A percentile compares a stretch with the other conserved stretches of the same genome.
These are phyloP conservation scores for Nannochloropsis salina DNA, from an alignment of 108 stramenopile species.

Conservation along the genomic window DNA sequence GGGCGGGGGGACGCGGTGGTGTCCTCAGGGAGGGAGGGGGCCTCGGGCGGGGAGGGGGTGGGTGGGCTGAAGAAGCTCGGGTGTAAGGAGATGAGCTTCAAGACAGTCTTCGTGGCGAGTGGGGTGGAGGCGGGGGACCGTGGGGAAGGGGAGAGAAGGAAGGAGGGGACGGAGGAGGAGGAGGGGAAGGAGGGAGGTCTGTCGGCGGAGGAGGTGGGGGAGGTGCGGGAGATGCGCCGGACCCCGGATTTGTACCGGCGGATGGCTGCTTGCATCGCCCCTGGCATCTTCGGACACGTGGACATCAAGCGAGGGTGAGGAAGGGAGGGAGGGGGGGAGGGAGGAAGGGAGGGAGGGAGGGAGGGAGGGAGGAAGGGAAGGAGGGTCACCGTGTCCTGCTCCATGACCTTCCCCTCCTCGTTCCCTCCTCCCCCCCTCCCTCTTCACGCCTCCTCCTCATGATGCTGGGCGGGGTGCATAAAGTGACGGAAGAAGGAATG, in stretches of 20 bases:
- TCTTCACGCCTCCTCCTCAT: slow-evolving; percentile 66
- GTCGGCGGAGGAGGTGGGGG: slow-evolving; percentile 72
- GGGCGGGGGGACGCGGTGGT: slow-evolving; percentile 27
- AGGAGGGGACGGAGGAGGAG: slow-evolving; percentile 52
- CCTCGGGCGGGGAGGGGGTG: slow-evolving; percentile 60
- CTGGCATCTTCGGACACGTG: slow-evolving; percentile 88
- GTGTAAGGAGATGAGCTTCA: slow-evolving; percentile 89
- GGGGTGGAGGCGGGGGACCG: slow-evolving; percentile 60
- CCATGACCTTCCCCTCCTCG: background rate
- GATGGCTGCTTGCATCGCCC: slow-evolving; percentile 72
- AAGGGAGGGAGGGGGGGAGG: background rate
- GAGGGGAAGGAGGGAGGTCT: slow-evolving; percentile 72
- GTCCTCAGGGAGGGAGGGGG: slow-evolving; percentile 26
- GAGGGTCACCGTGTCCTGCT: too few species aligned
- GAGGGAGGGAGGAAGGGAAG: background rate
- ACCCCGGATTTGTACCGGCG: slow-evolving; percentile 46
- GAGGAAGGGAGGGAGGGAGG: background rate
- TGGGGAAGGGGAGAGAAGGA: slow-evolving; percentile 33
- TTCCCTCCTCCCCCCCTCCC: background rate
- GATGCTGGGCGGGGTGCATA: slow-evolving; percentile 94
- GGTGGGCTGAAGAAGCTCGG: slow-evolving; percentile 80
- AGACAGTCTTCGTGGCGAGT: slow-evolving; percentile 84
- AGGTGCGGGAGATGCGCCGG: slow-evolving; percentile 63
- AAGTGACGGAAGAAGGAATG: slow-evolving; percentile 88
- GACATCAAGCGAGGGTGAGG: slow-evolving; percentile 79